phyloP scores from a whole-genome alignment of 352 stramenopile genomes.

The Aphanomyces cochlioides region DNA sequence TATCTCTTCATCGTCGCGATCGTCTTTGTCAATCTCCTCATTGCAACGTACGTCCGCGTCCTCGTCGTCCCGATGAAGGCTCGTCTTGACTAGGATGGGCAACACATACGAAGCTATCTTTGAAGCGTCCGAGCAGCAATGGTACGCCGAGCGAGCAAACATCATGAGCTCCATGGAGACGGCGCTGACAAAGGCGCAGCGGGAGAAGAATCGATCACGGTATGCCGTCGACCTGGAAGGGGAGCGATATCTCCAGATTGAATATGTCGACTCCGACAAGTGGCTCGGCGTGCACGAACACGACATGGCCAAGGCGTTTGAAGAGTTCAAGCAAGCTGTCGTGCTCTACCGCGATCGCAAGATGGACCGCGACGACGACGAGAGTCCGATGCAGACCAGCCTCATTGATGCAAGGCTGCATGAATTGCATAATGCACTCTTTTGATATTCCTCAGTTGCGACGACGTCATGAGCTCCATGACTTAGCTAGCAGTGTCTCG shows the following conservation, averaged over 20 bases:
- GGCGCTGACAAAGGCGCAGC: background rate
- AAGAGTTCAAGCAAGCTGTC: constrained; percentile 4
- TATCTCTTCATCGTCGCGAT: constrained; percentile 68
- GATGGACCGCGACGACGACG: constrained; percentile 1
- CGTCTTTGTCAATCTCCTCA: constrained; percentile 60
- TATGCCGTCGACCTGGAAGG: constrained; percentile 26
- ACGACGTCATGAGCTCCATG: background rate
- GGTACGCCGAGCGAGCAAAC: constrained; percentile 59
- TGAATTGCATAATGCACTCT: constrained; percentile 3
- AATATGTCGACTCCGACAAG: constrained; percentile 17
- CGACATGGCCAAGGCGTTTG: background rate
- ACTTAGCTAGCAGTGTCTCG: background rate
- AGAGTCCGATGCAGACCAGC: background rate
- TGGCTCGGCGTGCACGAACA: constrained; percentile 15
- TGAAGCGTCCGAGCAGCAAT: constrained; percentile 56
- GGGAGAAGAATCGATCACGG: background rate
- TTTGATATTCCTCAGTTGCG: background rate
- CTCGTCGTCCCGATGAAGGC: background rate
- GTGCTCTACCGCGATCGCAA: background rate
- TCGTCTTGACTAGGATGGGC: constrained; percentile 43
- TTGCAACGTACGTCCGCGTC: constrained; percentile 47
- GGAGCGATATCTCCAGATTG: constrained; percentile 28
- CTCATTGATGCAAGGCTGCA: constrained; percentile 5
- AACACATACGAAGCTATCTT: constrained; percentile 61
- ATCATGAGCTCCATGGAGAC: constrained; percentile 43